Evolutionary conservation across 2,329 filamentous ascomycete species (phyloP).

Genomic region (Neodidymelliopsis sp.): DNA sequence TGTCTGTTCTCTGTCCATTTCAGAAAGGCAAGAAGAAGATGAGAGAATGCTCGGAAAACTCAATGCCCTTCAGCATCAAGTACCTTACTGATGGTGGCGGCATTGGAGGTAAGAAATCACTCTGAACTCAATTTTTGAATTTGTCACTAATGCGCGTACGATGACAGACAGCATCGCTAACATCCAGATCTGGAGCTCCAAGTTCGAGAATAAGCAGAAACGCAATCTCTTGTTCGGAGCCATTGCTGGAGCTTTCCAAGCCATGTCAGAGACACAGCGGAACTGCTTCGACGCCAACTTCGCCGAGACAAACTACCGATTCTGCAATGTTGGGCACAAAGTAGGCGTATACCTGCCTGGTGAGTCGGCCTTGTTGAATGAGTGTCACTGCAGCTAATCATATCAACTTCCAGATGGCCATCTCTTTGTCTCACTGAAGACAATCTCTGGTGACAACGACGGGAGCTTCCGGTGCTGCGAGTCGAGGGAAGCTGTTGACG

Average conservation of each 20-base stretch:
- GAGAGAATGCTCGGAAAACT: neutral
- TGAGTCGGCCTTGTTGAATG: neutral
- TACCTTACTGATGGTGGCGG: neutral
- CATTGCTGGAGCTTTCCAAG: conserved; percentile 1
- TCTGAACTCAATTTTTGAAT: too few species aligned
- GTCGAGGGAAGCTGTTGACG: neutral
- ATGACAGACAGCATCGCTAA: neutral
- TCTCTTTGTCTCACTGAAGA: neutral
- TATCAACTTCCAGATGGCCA: conserved; percentile 5
- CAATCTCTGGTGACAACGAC: neutral
- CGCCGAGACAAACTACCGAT: neutral
- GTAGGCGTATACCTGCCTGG: neutral
- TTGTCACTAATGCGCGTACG: too few species aligned
- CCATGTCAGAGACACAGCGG: neutral
- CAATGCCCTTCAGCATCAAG: neutral
- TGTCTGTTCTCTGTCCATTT: neutral
- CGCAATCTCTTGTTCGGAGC: conserved; percentile 2
- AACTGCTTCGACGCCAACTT: conserved; percentile 5
- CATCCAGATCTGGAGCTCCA: neutral
- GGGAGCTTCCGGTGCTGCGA: conserved; percentile 1
- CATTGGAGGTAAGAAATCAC: neutral
- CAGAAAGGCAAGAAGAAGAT: neutral
- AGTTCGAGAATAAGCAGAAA: neutral
- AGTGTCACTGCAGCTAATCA: neutral
- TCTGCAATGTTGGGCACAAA: neutral